A percentile compares a stretch with the other conserved stretches of the same genome.
These are phyloP conservation scores for Polytolypa hystricis DNA, from an alignment of 2,329 filamentous ascomycete genomes.

Conservation along the genomic window DNA sequence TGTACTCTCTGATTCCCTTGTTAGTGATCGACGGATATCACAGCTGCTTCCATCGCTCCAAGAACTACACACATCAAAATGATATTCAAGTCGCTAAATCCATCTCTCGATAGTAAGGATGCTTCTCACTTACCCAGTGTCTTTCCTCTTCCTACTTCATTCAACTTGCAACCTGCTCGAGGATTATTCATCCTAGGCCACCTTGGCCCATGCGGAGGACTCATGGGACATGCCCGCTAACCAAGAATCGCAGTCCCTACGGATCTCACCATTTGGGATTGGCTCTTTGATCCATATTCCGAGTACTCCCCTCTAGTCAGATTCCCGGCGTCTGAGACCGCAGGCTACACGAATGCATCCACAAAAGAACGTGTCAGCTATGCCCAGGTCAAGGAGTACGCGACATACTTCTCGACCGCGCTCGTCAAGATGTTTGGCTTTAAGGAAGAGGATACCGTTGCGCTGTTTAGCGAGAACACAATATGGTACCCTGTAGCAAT, in stretches of 20 bases:
- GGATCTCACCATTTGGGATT: conserved; percentile 48
- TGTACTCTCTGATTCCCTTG: no score
- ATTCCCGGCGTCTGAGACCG: conserved; percentile 30
- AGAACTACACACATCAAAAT: no score
- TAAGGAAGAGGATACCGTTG: conserved; percentile 44
- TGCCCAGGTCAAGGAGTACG: conserved; percentile 45
- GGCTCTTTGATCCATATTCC: conserved; percentile 44
- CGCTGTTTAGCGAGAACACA: conserved; percentile 53
- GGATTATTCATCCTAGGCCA: no score
- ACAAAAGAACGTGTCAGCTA: conserved; percentile 50
- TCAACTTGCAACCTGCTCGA: no score
- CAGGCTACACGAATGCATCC: conserved; percentile 47
- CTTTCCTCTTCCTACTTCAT: no score
- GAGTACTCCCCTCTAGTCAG: conserved; percentile 39
- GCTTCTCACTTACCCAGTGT: not conserved
- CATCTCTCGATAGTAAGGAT: not conserved
- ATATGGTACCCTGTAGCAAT: conserved; percentile 58
- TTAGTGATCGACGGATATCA: no score
- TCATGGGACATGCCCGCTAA: not conserved
- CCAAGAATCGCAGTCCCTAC: conserved; percentile 36
- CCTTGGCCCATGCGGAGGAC: no score
- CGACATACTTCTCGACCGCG: conserved; percentile 50
- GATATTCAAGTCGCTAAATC: not conserved
- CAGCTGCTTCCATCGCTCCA: no score
- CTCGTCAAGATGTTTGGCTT: conserved; percentile 47